These are phyloP conservation scores for Fonsecaea multimorphosa DNA, from an alignment of 2,329 filamentous ascomycete species.

Conservation along the genomic window DNA sequence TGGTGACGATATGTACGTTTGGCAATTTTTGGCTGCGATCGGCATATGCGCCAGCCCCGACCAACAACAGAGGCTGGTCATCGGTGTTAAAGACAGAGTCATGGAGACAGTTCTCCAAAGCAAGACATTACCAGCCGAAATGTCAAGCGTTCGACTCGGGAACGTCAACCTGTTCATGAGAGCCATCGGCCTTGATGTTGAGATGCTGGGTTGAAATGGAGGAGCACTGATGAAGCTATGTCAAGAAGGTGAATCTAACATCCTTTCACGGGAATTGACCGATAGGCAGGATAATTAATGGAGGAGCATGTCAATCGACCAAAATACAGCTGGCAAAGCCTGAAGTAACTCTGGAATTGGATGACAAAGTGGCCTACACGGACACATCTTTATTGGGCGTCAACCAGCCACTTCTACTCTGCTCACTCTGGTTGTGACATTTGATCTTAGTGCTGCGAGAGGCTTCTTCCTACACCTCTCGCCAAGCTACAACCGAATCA, in stretches of 20 bases:
- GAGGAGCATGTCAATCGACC: not conserved
- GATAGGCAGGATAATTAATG: not conserved
- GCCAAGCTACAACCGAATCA: not conserved
- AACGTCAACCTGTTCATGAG: slow-evolving; percentile 99
- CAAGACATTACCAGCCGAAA: slow-evolving; percentile 85
- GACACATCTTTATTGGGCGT: not conserved
- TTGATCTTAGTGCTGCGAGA: not conserved
- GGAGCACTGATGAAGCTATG: not conserved
- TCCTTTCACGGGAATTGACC: not conserved
- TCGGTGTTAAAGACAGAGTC: slow-evolving; percentile 95
- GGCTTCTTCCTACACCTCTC: not conserved
- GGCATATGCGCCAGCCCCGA: slow-evolving; percentile 92
- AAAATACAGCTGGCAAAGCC: not conserved
- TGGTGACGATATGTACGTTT: slow-evolving; percentile 93
- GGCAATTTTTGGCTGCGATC: slow-evolving; percentile 95
- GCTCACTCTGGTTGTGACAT: not conserved
- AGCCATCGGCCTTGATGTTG: slow-evolving; percentile 97
- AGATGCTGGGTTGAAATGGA: slow-evolving; percentile 63
- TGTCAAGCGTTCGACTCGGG: slow-evolving; percentile 80
- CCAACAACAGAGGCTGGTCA: slow-evolving; percentile 91
- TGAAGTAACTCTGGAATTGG: not conserved
- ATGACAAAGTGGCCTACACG: not conserved
- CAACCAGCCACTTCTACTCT: not conserved
- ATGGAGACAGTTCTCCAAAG: slow-evolving; percentile 91
- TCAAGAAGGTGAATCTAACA: not conserved